A percentile compares a stretch with the other conserved stretches of the same genome.
Conservation (phyloP, 2,329 filamentous ascomycete species). For the Scedosporium minutisporum region DNA sequence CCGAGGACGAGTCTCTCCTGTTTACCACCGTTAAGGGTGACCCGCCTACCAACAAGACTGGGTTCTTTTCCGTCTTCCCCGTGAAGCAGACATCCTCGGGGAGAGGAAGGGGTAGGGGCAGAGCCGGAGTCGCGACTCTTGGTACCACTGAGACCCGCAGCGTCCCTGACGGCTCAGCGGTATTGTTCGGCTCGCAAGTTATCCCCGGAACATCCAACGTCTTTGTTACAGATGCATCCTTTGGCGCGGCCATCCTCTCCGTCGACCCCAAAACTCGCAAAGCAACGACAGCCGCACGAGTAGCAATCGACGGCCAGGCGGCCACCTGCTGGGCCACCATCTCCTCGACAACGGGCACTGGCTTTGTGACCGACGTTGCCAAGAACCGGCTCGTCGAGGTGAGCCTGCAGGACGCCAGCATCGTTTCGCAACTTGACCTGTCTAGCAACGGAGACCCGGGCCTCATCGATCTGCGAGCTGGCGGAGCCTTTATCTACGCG, state of each 20-base stretch:
- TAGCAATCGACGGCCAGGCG: slow-evolving; percentile 36
- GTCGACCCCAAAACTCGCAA: slow-evolving; percentile 22
- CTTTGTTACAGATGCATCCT: slow-evolving; percentile 49
- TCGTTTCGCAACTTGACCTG: slow-evolving; percentile 33
- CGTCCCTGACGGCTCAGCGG: slow-evolving; percentile 41
- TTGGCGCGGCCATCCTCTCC: slow-evolving; percentile 41
- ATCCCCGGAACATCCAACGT: slow-evolving; percentile 35
- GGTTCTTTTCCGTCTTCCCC: slow-evolving; percentile 43
- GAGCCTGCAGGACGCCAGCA: slow-evolving; percentile 34
- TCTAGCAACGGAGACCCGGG: slow-evolving; percentile 38
- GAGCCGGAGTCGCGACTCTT: background rate
- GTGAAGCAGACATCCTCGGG: slow-evolving; percentile 18
- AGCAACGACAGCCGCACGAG: slow-evolving; percentile 26
- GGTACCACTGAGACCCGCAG: background rate
- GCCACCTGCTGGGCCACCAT: slow-evolving; percentile 51
- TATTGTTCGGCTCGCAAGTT: slow-evolving; percentile 43
- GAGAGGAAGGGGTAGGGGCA: background rate
- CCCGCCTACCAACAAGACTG: slow-evolving; percentile 41
- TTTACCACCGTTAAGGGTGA: slow-evolving; percentile 53
- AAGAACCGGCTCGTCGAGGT: slow-evolving; percentile 47
- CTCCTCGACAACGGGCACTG: slow-evolving; percentile 34
- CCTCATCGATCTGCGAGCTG: slow-evolving; percentile 42
- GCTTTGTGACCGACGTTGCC: slow-evolving; percentile 48
- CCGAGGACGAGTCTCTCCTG: slow-evolving; percentile 39
- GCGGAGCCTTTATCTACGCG: slow-evolving; percentile 47